A percentile compares a stretch with the other conserved stretches of the same genome.
Conservation (phyloP, 2,329 filamentous ascomycete species). For the Phyllosticta citrichinensis region DNA sequence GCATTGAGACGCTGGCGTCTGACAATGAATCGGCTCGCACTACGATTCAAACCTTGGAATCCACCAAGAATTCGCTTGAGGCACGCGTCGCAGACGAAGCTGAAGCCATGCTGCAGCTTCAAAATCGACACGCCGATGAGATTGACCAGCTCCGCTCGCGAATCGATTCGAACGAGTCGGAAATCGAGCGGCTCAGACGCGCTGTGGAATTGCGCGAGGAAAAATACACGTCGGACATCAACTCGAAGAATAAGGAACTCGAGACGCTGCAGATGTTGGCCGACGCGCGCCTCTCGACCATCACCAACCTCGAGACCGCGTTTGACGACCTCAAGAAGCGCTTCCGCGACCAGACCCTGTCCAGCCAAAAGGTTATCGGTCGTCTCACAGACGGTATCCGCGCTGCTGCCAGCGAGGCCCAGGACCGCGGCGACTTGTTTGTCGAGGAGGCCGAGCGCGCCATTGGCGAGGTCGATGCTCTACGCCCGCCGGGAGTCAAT, state of each 20-base stretch:
- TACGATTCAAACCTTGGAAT: constrained; percentile 17
- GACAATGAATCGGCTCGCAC: constrained; percentile 11
- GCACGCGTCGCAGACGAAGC: constrained; percentile 25
- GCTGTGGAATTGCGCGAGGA: constrained; percentile 15
- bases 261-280: constrained; percentile 26
- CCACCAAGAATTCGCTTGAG: constrained; percentile 22
- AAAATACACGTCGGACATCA: constrained; percentile 19
- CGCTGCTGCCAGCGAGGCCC: constrained; percentile 20
- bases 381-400: constrained; percentile 20
- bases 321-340: constrained; percentile 24
- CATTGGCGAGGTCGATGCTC: constrained; percentile 21
- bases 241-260: constrained; percentile 21
- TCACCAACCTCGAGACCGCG: constrained; percentile 22
- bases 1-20: constrained; percentile 18
- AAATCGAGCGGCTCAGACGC: constrained; percentile 27
- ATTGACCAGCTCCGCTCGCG: constrained; percentile 31
- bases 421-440: constrained; percentile 12
- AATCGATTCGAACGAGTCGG: constrained; percentile 26
- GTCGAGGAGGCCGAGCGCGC: background rate
- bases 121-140: constrained; percentile 22
- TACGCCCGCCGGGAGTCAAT: constrained; percentile 25
- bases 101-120: constrained; percentile 24
- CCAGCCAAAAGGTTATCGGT: constrained; percentile 23
- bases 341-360: constrained; percentile 20
- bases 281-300: constrained; percentile 22